phyloP scores from a whole-genome alignment of 169 alveolate genomes.

The Toxoplasma gondii region DNA sequence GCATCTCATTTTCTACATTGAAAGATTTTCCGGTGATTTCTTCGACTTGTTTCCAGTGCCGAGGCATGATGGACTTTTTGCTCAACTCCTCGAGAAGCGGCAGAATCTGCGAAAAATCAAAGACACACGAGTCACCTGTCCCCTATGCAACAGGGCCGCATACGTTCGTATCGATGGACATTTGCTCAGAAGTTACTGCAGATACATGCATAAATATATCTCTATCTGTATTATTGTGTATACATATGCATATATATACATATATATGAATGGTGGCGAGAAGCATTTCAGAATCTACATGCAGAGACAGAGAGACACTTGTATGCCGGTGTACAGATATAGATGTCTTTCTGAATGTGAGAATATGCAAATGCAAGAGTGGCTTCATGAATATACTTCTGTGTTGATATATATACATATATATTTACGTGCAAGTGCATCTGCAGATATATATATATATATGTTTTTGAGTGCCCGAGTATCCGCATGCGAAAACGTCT shows the following conservation, averaged over 20 bases:
- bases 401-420: background rate
- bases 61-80: constrained; percentile 90
- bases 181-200: too few relatives aligned
- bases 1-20: constrained; percentile 84
- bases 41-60: constrained; percentile 94
- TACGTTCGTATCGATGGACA: too few relatives aligned
- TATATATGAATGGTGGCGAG: too few relatives aligned
- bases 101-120: constrained; percentile 69
- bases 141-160: too few relatives aligned
- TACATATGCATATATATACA: too few relatives aligned
- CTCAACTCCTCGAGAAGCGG: constrained; percentile 92
- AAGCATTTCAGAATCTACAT: too few relatives aligned
- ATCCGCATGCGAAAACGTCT: too few relatives aligned
- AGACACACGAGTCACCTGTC: background rate
- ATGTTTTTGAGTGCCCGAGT: background rate
- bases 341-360: too few relatives aligned
- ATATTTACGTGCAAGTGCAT: too few relatives aligned
- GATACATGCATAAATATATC: too few relatives aligned
- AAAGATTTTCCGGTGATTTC: constrained; percentile 84
- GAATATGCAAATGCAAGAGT: background rate
- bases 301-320: too few relatives aligned
- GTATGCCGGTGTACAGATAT: too few relatives aligned
- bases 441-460: background rate
- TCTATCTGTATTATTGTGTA: background rate
- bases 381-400: background rate